Conservation (phyloP, 1,284 basidiomycete species). For the Ustilago tritici region DNA sequence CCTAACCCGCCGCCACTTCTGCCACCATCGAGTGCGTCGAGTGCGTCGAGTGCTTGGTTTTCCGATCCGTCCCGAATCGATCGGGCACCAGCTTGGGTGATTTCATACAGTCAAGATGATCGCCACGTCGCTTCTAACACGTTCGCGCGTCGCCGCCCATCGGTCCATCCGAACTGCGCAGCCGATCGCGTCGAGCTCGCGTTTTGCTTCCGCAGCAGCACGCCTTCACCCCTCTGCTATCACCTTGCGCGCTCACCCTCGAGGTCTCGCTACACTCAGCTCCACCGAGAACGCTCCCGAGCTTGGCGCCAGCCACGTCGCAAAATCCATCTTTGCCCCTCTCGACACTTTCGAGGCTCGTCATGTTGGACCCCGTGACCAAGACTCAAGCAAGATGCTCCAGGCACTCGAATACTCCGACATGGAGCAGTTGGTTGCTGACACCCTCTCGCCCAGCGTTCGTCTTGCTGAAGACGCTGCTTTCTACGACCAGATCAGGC, state of each 20-base stretch:
- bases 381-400: conserved; percentile 61
- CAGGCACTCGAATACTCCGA: conserved; percentile 61
- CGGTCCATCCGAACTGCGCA: conserved; percentile 28
- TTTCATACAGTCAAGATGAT: conserved; percentile 21
- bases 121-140: conserved; percentile 34
- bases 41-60: not conserved
- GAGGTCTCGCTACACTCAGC: conserved; percentile 47
- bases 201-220: conserved; percentile 11
- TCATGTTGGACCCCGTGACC: conserved; percentile 64
- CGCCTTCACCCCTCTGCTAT: conserved; percentile 10
- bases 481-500: conserved; percentile 73
- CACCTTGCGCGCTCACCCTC: conserved; percentile 2
- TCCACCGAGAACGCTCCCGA: conserved; percentile 55
- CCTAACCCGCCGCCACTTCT: conserved; percentile 4
- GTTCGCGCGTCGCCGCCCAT: conserved; percentile 36
- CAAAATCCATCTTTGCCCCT: conserved; percentile 62
- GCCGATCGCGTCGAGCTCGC: conserved; percentile 31
- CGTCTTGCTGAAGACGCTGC: conserved; percentile 75
- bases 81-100: not conserved
- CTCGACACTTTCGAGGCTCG: conserved; percentile 64
- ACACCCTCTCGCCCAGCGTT: conserved; percentile 63
- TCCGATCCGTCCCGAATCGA: conserved; percentile 7
- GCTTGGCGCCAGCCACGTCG: conserved; percentile 51
- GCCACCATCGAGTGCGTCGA: not conserved
- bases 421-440: conserved; percentile 62